phyloP scores from a whole-genome alignment of 2,329 filamentous ascomycete genomes.

The Neopestalotiopsis clavispora region DNA sequence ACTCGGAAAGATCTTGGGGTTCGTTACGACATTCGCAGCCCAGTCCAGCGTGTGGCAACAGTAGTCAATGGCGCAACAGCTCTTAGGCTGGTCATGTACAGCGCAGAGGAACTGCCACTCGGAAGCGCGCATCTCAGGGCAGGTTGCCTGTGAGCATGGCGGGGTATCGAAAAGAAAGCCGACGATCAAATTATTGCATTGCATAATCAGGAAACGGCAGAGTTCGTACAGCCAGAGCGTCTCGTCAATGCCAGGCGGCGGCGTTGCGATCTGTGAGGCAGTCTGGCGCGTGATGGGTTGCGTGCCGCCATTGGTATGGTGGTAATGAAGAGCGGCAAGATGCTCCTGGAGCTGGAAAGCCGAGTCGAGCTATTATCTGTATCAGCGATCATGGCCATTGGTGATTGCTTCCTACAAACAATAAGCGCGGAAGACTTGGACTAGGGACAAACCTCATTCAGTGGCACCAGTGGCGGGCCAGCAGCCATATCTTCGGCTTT shows the following conservation, averaged over 20 bases:
- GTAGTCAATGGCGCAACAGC: slow-evolving; percentile 98
- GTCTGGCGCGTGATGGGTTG: slow-evolving; percentile 77
- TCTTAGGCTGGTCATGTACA: slow-evolving; percentile 94
- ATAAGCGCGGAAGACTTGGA: slow-evolving; percentile 48
- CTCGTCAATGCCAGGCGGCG: slow-evolving; percentile 81
- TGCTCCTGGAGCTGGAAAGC: slow-evolving; percentile 98
- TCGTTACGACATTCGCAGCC: slow-evolving; percentile 93
- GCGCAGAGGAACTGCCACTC: slow-evolving; percentile 99
- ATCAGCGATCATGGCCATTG: slow-evolving; percentile 55
- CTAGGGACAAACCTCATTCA: slow-evolving; percentile 61
- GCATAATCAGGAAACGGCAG: slow-evolving; percentile 91
- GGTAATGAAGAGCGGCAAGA: slow-evolving; percentile 87
- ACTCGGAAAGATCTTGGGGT: slow-evolving; percentile 93
- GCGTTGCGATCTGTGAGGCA: slow-evolving; percentile 76
- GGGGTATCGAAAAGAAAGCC: slow-evolving; percentile 91
- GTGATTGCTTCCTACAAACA: slow-evolving; percentile 75
- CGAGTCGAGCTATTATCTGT: slow-evolving; percentile 86
- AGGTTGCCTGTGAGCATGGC: slow-evolving; percentile 86
- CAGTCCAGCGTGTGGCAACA: slow-evolving; percentile 98
- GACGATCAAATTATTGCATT: slow-evolving; percentile 90
- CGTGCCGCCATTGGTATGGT: slow-evolving; percentile 72
- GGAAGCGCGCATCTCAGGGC: slow-evolving; percentile 96
- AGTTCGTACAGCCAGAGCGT: slow-evolving; percentile 98
- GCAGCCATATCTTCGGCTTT: slow-evolving; percentile 91
- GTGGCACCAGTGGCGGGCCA: slow-evolving; percentile 84